Evolutionary conservation across 208 protist genomes (phyloP), one percentile per base, ranked within the genome.

Genomic region (Wallacemonas collosoma): DNA sequence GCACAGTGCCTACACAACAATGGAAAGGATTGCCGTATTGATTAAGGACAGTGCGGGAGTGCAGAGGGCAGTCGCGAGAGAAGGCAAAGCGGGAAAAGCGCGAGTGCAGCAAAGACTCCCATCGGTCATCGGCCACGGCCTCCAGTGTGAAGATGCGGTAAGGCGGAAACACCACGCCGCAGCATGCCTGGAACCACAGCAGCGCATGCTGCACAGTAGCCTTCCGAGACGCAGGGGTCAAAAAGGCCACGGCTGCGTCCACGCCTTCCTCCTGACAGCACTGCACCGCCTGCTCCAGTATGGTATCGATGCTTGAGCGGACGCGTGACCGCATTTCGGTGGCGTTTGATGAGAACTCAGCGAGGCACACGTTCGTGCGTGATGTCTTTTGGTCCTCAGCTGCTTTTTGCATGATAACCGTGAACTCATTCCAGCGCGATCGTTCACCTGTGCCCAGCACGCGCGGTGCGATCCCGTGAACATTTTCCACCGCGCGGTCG

Each of bases 131-230:
- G 5, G 72, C 56, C 45, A 60, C 17, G 1, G 1, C 15, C 15
- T 43, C 55, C 2, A 77, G 17, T 1, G 76, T 74, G 35, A 76
- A 86, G 41, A 82, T 50, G 1, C 72, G 51, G 40, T 82, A 80
- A 17, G 8, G 69, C 4, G 70, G 77, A 9, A 82, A 51, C 12
- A 54, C 35, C 2, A 80, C n/a, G 17, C 69, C 15, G 1, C 56
- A n/a, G 1, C 15, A 4, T 14, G 7, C 51, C 61, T 76, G 71
- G 53, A 80, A 58, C 68, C 69, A 76, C 39, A 58, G 11, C 53
- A 80, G 48, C 11, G 40, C 47, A 15, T 15, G 35, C 45, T 45
- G 48, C n/a, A 85, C 73, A 43, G 81, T 67, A 3, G 75, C 47
- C 38, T 14, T 2, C 26, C 53, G 72, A 9, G 26, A 8, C 35